Percentiles rank a stretch among this genome's conserved stretches.
These are phyloP conservation scores for Daphne laureola DNA, from an alignment of 441 rosid genomes.

Conservation along the genomic window DNA sequence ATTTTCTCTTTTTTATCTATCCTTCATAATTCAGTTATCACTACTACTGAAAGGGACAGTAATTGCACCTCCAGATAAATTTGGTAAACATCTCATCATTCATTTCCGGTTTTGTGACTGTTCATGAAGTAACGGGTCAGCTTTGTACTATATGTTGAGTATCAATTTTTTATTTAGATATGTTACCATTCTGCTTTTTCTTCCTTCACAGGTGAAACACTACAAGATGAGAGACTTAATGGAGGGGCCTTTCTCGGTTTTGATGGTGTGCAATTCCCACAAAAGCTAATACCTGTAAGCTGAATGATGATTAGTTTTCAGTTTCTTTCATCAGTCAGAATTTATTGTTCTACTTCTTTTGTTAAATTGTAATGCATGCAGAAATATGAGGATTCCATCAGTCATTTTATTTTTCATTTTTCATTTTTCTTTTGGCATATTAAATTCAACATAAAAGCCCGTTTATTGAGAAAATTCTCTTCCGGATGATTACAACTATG, in stretches of 20 bases:
- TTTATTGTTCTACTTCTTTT: conserved; percentile 11
- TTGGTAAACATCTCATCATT: conserved; percentile 47
- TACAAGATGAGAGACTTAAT: conserved; percentile 79
- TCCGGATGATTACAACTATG: background rate
- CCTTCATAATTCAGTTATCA: conserved; percentile 49
- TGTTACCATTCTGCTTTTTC: conserved; percentile 10
- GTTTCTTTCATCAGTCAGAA: conserved; percentile 4
- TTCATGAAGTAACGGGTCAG: background rate
- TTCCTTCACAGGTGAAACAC: conserved; percentile 64
- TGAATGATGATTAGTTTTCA: conserved; percentile 2
- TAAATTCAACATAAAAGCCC: background rate
- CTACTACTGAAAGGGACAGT: conserved; percentile 91
- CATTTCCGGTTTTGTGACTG: conserved; percentile 1
- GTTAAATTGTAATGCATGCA: background rate
- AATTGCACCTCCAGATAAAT: conserved; percentile 98
- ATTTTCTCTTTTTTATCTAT: conserved; percentile 22
- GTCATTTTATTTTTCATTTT: no score
- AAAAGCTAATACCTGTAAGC: conserved; percentile 90
- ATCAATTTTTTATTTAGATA: background rate
- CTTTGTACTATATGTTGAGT: background rate
- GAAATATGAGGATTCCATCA: no score
- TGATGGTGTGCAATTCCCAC: conserved; percentile 86
- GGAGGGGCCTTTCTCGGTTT: conserved; percentile 80
- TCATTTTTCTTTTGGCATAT: background rate
- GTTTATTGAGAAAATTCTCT: background rate